These are phyloP conservation scores for Thraustochytrium sp. DNA, from an alignment of 352 stramenopile species.

Conservation along the genomic window DNA sequence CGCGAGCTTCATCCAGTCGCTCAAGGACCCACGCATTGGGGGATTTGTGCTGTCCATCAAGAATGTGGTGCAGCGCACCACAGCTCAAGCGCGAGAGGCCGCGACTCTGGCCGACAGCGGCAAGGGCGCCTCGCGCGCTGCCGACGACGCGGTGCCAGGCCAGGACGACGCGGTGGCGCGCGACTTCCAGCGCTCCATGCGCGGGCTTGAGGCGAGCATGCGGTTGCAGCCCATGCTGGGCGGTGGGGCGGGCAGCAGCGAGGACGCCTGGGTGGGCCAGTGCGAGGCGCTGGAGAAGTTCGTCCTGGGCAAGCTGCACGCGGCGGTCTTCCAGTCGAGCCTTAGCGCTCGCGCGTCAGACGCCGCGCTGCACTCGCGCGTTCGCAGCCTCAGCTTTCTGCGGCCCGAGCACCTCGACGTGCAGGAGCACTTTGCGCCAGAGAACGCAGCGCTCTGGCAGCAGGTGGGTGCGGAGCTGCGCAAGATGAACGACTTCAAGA, in stretches of 20 bases:
- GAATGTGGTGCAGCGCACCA: neutral
- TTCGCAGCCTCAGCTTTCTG: constrained; percentile 69
- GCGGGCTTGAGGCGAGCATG: constrained; percentile 1
- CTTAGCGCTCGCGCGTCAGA: constrained; percentile 56
- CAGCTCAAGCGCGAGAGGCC: neutral
- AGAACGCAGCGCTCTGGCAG: constrained; percentile 57
- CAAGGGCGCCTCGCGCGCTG: neutral
- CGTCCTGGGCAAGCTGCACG: constrained; percentile 78
- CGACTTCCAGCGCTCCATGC: neutral
- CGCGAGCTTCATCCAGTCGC: neutral
- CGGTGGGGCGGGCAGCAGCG: neutral
- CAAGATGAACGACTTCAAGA: constrained; percentile 55
- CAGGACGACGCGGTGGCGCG: neutral
- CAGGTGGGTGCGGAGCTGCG: constrained; percentile 45
- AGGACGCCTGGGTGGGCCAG: neutral
- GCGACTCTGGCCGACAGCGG: neutral
- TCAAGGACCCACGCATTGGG: neutral
- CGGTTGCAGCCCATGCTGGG: neutral
- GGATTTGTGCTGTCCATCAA: neutral
- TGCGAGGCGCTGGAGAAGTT: constrained; percentile 68
- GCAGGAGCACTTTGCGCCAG: constrained; percentile 22
- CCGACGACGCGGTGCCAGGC: neutral
- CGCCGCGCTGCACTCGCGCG: constrained; percentile 58
- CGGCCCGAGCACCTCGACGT: constrained; percentile 75
- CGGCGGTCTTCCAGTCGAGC: constrained; percentile 61